A percentile compares a stretch with the other conserved stretches of the same genome.
These are phyloP conservation scores for Thymus mandschuricus DNA, from an alignment of 257 asterid genomes.

Conservation along the genomic window DNA sequence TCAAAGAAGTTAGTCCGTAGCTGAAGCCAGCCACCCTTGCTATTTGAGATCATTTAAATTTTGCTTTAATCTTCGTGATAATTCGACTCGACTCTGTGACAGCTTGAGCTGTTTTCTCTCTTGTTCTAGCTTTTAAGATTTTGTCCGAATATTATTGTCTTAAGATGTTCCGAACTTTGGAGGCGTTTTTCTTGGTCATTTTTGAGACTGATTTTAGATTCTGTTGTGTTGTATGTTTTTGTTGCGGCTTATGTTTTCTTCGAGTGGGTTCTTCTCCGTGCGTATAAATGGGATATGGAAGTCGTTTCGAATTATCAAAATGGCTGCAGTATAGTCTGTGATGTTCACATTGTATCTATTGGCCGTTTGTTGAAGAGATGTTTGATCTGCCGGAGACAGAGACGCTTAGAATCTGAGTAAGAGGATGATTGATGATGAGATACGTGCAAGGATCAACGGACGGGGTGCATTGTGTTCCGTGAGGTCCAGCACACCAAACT, in stretches of 20 bases:
- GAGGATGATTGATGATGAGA: slow-evolving; percentile 90
- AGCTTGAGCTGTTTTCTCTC: slow-evolving; percentile 4
- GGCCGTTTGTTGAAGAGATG: slow-evolving; percentile 77
- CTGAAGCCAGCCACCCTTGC: background rate
- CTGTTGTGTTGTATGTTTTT: background rate
- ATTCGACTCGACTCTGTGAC: background rate
- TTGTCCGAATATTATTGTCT: background rate
- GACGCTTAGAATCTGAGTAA: slow-evolving; percentile 66
- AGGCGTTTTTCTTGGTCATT: background rate
- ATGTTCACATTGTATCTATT: background rate
- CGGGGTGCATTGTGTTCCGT: slow-evolving; percentile 75
- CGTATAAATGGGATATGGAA: background rate
- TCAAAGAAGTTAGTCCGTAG: background rate
- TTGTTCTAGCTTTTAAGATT: slow-evolving; percentile 25
- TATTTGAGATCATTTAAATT: background rate
- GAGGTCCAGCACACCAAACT: slow-evolving; percentile 75
- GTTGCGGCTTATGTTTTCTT: background rate
- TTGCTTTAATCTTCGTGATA: slow-evolving; percentile 5
- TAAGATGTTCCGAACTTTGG: slow-evolving; percentile 17
- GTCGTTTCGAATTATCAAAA: background rate
- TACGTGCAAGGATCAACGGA: slow-evolving; percentile 91
- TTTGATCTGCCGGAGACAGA: slow-evolving; percentile 69
- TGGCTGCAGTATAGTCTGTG: background rate
- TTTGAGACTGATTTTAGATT: background rate
- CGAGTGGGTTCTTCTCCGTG: background rate